Percentiles rank a stretch among this genome's conserved stretches.
phyloP scores from a whole-genome alignment of 495 filamentous ascomycete species.

The Aeminium ludgeri region DNA sequence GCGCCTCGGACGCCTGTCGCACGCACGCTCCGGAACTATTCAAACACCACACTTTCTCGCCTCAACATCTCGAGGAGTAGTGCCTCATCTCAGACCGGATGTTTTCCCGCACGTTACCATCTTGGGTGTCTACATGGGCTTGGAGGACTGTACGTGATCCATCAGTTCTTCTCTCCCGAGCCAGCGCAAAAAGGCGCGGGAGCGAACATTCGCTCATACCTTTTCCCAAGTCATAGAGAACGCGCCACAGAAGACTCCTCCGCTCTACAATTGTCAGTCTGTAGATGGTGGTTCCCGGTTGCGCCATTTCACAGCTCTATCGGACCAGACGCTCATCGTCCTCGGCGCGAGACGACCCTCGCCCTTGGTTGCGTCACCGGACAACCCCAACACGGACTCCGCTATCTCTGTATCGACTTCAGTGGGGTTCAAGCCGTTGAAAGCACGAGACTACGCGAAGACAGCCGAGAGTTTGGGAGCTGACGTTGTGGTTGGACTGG shows the following conservation, averaged over 20 bases:
- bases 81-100: conserved; percentile 84
- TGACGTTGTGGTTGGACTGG: conserved; percentile 64
- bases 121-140: conserved; percentile 54
- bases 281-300: conserved; percentile 34
- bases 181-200: no score
- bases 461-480: conserved; percentile 47
- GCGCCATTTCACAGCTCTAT: conserved; percentile 52
- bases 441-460: conserved; percentile 47
- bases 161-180: no score
- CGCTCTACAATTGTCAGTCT: conserved; percentile 29
- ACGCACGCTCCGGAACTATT: conserved; percentile 42
- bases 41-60: conserved; percentile 70
- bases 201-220: no score
- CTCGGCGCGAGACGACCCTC: conserved; percentile 65
- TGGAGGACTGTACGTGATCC: conserved; percentile 75
- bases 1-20: conserved; percentile 42
- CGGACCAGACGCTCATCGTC: conserved; percentile 43
- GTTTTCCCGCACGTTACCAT: conserved; percentile 50
- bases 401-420: conserved; percentile 66
- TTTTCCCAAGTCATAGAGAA: conserved; percentile 55
- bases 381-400: conserved; percentile 55
- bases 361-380: conserved; percentile 50
- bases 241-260: conserved; percentile 34
- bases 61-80: conserved; percentile 58
- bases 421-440: conserved; percentile 59